Base-by-base conservation (phyloP, 768 basidiomycete genomes). In the Leucogyrophana mollusca region DNA sequence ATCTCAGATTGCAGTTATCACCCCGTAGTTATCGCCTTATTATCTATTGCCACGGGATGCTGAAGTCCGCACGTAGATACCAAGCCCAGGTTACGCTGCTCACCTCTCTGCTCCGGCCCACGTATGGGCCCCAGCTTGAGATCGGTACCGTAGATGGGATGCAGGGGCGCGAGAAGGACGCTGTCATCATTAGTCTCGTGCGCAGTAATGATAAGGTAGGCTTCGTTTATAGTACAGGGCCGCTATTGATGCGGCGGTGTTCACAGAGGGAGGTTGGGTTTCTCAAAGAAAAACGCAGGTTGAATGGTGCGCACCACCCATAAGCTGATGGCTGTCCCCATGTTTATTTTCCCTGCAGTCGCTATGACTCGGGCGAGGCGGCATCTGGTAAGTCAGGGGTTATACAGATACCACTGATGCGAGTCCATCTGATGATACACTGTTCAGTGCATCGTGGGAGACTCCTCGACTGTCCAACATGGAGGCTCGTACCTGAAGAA, bases 151-250 rank as follows among this genome's bases (percentile, higher is more conserved):
- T 98, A 1, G 96, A 98, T 59, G 93, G 94, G 0, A 90, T 97
- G 85, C 96, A 99, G 71, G 95, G 95, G 0, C 80, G 96, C 40
- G 95, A 99, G 64, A 92, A 92, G 55, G 92, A 98, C 44, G 93
- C 93, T 0, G 82, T 98, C 32, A 80, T 98, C 18, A 89, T 99
- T 43, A 90, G 83, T 54, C 78, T 99, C 3, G 96, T 98, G 2
- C 76, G 96, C 20, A 94, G 92, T 54, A 99, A 98, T 57, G 83
- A 88, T 43, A 83, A 79, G 67, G 89, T 85, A 49, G 4, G 70
- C 58, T 21, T 36, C 18, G 32, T 30, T 25, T 47, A 34, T 25
- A 13, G n/a, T 42, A 40, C 20, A 48, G 43, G 32, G 27, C n/a
- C 21, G 34, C 30, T 22, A 34, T 51, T 38, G 34, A 54, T 46